These are phyloP conservation scores for Exophiala lecanii-corni DNA, from an alignment of 2,329 filamentous ascomycete genomes.

Conservation along the genomic window DNA sequence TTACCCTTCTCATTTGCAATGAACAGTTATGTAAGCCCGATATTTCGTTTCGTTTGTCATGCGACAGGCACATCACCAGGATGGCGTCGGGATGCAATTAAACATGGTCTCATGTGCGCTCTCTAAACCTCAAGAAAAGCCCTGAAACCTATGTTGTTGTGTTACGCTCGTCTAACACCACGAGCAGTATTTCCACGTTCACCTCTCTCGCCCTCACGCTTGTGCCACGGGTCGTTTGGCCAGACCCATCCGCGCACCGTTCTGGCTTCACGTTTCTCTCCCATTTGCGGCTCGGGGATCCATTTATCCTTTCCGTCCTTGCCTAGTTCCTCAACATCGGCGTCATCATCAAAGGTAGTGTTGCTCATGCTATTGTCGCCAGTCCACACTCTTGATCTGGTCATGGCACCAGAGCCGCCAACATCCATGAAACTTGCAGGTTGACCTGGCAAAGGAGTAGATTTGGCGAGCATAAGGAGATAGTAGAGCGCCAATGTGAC, in stretches of 20 bases:
- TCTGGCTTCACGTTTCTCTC: constrained; percentile 59
- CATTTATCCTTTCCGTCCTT: constrained; percentile 53
- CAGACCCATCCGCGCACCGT: constrained; percentile 58
- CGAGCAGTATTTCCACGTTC: constrained; percentile 15
- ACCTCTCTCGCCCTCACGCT: constrained; percentile 47
- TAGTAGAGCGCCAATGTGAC: constrained; percentile 59
- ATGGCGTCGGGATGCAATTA: constrained; percentile 12
- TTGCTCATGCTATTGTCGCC: constrained; percentile 10
- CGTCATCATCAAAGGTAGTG: constrained; percentile 20
- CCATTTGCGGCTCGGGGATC: constrained; percentile 57
- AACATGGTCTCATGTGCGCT: not conserved
- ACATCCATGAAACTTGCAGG: constrained; percentile 56
- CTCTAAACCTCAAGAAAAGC: not conserved
- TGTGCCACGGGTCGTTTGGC: constrained; percentile 57
- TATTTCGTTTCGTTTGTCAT: no score
- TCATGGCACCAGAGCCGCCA: constrained; percentile 54
- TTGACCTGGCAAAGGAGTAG: constrained; percentile 54
- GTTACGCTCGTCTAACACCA: constrained; percentile 11
- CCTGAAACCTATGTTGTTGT: constrained; percentile 1
- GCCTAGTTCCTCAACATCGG: constrained; percentile 24
- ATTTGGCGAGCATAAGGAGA: constrained; percentile 61
- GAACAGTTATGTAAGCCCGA: no score
- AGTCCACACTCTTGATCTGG: constrained; percentile 48
- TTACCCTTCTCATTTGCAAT: no score
- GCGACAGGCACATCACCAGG: constrained; percentile 21